These are phyloP conservation scores for Diplotaxis tenuifolia DNA, from an alignment of 345 rosid species.

Conservation along the genomic window DNA sequence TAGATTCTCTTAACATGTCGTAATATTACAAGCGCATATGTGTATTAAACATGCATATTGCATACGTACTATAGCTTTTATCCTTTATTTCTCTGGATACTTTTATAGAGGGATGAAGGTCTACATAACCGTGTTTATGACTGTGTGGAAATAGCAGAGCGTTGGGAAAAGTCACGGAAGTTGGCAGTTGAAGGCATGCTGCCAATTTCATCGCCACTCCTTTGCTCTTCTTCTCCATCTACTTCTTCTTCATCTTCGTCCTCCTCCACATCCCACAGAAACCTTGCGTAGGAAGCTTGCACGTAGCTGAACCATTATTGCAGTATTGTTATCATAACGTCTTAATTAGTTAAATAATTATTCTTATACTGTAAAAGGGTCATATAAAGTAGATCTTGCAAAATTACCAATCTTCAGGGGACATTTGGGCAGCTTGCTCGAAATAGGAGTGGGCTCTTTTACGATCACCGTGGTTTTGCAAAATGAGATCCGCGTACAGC, in stretches of 20 bases:
- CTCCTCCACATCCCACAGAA: constrained; percentile 70
- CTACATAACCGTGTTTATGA: constrained; percentile 13
- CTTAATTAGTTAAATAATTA: not conserved
- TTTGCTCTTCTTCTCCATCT: constrained; percentile 20
- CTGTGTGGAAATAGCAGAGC: constrained; percentile 22
- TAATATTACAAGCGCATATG: constrained; percentile 8
- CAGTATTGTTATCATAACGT: constrained; percentile 10
- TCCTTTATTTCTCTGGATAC: not conserved
- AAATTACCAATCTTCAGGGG: constrained; percentile 63
- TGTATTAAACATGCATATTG: constrained; percentile 21
- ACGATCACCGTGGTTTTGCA: constrained; percentile 50
- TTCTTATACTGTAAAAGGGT: not conserved
- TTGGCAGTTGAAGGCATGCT: not conserved
- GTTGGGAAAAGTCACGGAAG: constrained; percentile 30
- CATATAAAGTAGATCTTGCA: not conserved
- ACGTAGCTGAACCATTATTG: constrained; percentile 48
- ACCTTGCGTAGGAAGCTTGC: constrained; percentile 69
- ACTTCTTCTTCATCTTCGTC: constrained; percentile 42
- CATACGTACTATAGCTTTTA: not conserved
- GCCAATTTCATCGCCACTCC: constrained; percentile 2
- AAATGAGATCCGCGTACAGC: constrained; percentile 60
- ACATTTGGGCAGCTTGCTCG: constrained; percentile 53
- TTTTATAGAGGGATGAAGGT: not conserved
- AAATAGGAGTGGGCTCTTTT: constrained; percentile 53
- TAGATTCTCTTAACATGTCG: not conserved